Evolutionary conservation across 768 basidiomycete genomes (phyloP).

Genomic region (Amanita rubescens): DNA sequence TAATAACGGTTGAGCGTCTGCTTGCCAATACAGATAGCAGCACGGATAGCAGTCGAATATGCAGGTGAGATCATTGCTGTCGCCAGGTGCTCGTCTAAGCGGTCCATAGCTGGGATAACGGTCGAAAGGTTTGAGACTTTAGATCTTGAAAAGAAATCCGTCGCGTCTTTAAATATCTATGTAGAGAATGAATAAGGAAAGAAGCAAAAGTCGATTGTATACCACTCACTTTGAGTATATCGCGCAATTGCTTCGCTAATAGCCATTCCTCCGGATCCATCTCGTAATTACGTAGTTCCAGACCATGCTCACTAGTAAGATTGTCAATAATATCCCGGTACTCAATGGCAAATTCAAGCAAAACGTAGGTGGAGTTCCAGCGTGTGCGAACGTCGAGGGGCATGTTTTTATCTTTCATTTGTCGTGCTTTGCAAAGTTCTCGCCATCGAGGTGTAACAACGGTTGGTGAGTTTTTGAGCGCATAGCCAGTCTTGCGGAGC

Average conservation of each 20-base stretch:
- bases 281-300: neutral
- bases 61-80: slow-evolving; percentile 3
- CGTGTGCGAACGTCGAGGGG: neutral
- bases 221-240: neutral
- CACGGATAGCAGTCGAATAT: slow-evolving; percentile 12
- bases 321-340: neutral
- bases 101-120: slow-evolving; percentile 19
- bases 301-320: neutral
- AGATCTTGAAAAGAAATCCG: slow-evolving; percentile 11
- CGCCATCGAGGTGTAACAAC: slow-evolving; percentile 15
- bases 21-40: slow-evolving; percentile 13
- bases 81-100: slow-evolving; percentile 15
- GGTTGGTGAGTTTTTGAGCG: slow-evolving; percentile 21
- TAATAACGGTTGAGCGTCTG: slow-evolving; percentile 26
- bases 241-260: neutral
- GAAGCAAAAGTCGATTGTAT: neutral
- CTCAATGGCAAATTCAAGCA: neutral
- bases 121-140: slow-evolving; percentile 6
- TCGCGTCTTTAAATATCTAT: slow-evolving; percentile 12
- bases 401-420: neutral
- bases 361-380: neutral
- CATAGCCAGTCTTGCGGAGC: slow-evolving; percentile 16
- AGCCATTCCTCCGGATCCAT: neutral
- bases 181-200: neutral
- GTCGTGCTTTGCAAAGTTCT: neutral